Evolutionary conservation across 805 yeast genomes (phyloP), one percentile per base, ranked within the genome.

Genomic region (Barnettozyma salicaria): DNA sequence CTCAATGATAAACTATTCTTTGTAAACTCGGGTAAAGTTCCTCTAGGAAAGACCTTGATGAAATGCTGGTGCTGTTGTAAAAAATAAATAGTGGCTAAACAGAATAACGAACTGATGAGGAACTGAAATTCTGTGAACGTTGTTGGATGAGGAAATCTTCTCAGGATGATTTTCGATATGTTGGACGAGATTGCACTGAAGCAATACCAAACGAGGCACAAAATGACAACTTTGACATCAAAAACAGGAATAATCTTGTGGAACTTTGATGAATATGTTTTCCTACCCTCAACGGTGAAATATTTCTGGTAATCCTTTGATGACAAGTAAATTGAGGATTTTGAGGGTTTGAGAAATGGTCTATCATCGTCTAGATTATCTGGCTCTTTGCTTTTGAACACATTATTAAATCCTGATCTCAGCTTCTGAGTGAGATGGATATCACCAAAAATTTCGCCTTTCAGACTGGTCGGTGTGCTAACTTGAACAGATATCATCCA

Each of bases 61-160:
- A 60, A 43, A 20, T 36, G 41, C 7, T 56, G 55, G 21, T 58
- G 59, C 39, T 36, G 61, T 59, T 65, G 61, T n/a, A 72, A 62
- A 2, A 63, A 28, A 3, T 58, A 46, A 22, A 73, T 52, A 10
- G 76, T 66, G 0, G 58, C 18, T 18, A 77, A 44, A 45, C 92
- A 82, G 42, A 83, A 65, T 9, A 64, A 26, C 4, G 79, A 80
- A 48, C 88, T 88, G 49, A 86, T 65, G 21, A 81, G 51, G 53
- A 90, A 90, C 63, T 92, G 97, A 37, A 81, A 63, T 67, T 89
- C 88, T 1, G 97, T 87, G 40, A 92, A 70, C 1, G 95, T 80
- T n/a, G 88, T 77, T 1, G 98, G 96, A 56, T 78, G 84, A 30
- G 72, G 72, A 59, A 80, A 88, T 32, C 66, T 64, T 45, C 67